Evolutionary conservation across 2,329 filamentous ascomycete genomes (phyloP), one percentile per base, ranked within the genome.

Genomic region (Colletotrichum eleusines): DNA sequence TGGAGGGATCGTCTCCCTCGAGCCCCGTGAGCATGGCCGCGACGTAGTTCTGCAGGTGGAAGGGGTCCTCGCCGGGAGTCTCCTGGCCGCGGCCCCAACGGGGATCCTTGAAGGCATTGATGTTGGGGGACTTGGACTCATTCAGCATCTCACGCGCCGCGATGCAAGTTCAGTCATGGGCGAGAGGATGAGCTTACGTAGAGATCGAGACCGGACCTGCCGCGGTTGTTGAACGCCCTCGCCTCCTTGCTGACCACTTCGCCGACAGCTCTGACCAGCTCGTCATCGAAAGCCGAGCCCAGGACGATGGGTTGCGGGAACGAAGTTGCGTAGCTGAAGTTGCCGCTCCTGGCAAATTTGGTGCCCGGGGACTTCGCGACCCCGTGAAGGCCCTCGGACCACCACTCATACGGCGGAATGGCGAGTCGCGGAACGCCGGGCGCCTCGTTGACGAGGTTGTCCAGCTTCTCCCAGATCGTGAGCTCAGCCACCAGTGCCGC

Each of bases 301-400:
- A 90, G 85, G 2, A 87, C 78, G 62, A 93, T 90, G 0, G 90
- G 90, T 76, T 88, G 86, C 0, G 90, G 89, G 75, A 92, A 92
- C 0, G 87, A 89, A 0, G 90, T 92, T 0, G 90, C 88, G 75
- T 86, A 87, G 72, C 83, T 86, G 76, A 85, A 92, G 14, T 86
- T 79, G 2, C 86, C 86, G 81, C 7, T 88, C 0, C 83, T 83
- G 6, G 82, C 81, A 14, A 76, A 75, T 11, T 85, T 88, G 0
- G 91, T 87, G 0, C 88, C 89, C 0, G 85, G 86, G 26, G 84
- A 84, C 5, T 74, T 76, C 5, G 86, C 89, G 0, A 92, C 81
- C 1, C 90, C 90, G 75, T 92, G 90, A 0, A 91, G 84, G 1
- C 86, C 89, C 77, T 90, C 88, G 54, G 83, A 86, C 87, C 88